Evolutionary conservation across 805 yeast species (phyloP).

Genomic region (Nakazawaea sp.): DNA sequence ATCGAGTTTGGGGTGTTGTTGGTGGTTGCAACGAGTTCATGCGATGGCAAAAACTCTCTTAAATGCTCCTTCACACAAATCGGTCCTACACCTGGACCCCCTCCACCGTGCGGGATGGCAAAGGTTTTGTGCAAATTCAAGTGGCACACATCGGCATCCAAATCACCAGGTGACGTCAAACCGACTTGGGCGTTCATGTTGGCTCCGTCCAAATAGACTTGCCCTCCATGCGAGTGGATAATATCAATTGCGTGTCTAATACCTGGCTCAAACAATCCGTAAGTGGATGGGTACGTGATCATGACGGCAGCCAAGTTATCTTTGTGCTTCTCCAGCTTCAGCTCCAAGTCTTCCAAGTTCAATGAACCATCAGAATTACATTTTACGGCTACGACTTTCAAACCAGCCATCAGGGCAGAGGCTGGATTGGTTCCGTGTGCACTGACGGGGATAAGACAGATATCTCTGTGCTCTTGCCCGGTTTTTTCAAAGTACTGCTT

Average conservation of each 20-base stretch:
- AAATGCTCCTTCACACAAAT: slow-evolving; percentile 86
- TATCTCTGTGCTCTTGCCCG: slow-evolving; percentile 69
- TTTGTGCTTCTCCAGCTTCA: slow-evolving; percentile 64
- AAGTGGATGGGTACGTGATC: slow-evolving; percentile 98
- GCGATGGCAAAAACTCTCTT: slow-evolving; percentile 76
- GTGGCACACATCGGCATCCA: slow-evolving; percentile 98
- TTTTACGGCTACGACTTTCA: slow-evolving; percentile 88
- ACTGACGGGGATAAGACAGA: slow-evolving; percentile 92
- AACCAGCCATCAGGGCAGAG: slow-evolving; percentile 94
- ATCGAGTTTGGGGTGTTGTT: slow-evolving; percentile 38
- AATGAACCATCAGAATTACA: slow-evolving; percentile 83
- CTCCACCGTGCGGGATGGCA: slow-evolving; percentile 98
- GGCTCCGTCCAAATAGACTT: slow-evolving; percentile 97
- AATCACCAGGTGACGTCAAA: slow-evolving; percentile 91
- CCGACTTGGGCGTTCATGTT: slow-evolving; percentile 99
- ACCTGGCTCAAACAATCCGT: slow-evolving; percentile 92
- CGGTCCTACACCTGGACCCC: slow-evolving; percentile 99
- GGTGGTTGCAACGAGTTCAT: slow-evolving; percentile 53
- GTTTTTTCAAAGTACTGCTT: slow-evolving; percentile 63
- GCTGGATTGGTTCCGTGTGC: slow-evolving; percentile 99
- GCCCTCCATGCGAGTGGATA: slow-evolving; percentile 85
- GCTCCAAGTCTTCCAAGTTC: slow-evolving; percentile 68
- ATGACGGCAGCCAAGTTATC: slow-evolving; percentile 80
- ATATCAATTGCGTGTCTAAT: slow-evolving; percentile 79
- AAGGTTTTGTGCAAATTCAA: slow-evolving; percentile 95